Conservation (phyloP, 148 eudicot species). For the Chenopodium suecicum region DNA sequence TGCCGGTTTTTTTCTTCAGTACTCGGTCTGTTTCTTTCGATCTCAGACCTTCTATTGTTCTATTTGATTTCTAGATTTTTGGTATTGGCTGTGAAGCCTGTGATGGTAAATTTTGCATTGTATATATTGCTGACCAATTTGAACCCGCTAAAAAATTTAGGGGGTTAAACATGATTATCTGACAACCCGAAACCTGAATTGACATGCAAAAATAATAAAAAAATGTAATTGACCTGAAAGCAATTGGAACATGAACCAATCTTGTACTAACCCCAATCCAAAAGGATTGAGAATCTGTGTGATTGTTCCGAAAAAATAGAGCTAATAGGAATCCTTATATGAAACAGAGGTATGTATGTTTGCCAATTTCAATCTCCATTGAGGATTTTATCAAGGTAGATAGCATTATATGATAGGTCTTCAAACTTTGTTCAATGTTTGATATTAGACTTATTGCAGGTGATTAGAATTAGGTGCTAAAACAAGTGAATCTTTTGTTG, state of each 20-base stretch:
- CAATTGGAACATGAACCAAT: not conserved
- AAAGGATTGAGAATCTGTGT: not conserved
- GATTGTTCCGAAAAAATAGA: not conserved
- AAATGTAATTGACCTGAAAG: not conserved
- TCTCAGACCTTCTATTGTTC: not conserved
- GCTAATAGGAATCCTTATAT: not conserved
- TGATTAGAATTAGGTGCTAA: not conserved
- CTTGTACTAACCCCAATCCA: not conserved
- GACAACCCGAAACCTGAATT: not conserved
- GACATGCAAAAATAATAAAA: too few relatives aligned
- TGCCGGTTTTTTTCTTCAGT: slow-evolving; percentile 64
- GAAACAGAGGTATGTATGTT: not conserved
- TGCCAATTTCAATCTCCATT: not conserved
- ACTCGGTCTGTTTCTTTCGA: slow-evolving; percentile 49
- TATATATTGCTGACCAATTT: not conserved
- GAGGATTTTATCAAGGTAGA: too few relatives aligned
- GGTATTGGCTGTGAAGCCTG: not conserved
- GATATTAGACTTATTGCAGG: not conserved
- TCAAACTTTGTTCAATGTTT: too few relatives aligned
- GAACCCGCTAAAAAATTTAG: not conserved
- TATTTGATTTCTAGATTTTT: not conserved
- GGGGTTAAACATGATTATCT: not conserved
- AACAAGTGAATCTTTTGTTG: too few relatives aligned
- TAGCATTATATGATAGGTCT: too few relatives aligned
- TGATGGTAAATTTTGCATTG: not conserved